Evolutionary conservation across 345 rosid species (phyloP).

Genomic region (Conringia planisiliqua): DNA sequence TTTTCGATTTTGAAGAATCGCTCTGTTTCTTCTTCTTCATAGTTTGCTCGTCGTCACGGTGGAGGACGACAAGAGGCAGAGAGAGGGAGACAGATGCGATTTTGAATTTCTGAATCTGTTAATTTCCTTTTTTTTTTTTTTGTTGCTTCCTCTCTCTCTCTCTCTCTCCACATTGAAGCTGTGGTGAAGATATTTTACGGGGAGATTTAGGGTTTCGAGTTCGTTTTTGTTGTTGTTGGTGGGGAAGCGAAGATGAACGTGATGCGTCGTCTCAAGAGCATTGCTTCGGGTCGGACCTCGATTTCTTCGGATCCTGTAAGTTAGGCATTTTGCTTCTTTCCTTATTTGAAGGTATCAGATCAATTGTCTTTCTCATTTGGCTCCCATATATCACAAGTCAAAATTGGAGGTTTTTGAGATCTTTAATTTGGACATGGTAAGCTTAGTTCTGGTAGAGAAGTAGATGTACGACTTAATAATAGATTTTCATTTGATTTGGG

Average conservation of each 20-base stretch:
- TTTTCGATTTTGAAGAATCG: background rate
- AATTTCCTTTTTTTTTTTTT: background rate
- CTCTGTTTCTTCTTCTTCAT: background rate
- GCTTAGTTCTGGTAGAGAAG: background rate
- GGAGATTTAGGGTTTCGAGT: constrained; percentile 34
- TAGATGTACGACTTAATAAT: background rate
- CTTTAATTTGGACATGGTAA: background rate
- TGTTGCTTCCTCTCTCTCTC: background rate
- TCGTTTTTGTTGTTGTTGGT: background rate
- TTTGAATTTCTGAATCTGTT: constrained; percentile 32
- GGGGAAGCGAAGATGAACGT: constrained; percentile 60
- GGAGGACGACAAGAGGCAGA: too few species aligned
- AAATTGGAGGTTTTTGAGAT: constrained; percentile 16
- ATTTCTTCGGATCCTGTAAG: constrained; percentile 83
- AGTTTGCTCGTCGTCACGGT: background rate
- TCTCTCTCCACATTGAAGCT: constrained; percentile 40
- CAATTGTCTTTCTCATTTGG: background rate
- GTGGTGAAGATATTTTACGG: constrained; percentile 1
- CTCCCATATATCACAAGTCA: background rate
- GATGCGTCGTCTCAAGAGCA: constrained; percentile 98
- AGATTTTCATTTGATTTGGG: too few species aligned
- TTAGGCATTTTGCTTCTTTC: background rate
- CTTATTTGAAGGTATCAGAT: background rate
- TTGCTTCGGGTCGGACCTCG: constrained; percentile 96
- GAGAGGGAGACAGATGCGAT: constrained; percentile 21